Conservation (phyloP, 495 filamentous ascomycete genomes). For the Penicillium pancosmium region DNA sequence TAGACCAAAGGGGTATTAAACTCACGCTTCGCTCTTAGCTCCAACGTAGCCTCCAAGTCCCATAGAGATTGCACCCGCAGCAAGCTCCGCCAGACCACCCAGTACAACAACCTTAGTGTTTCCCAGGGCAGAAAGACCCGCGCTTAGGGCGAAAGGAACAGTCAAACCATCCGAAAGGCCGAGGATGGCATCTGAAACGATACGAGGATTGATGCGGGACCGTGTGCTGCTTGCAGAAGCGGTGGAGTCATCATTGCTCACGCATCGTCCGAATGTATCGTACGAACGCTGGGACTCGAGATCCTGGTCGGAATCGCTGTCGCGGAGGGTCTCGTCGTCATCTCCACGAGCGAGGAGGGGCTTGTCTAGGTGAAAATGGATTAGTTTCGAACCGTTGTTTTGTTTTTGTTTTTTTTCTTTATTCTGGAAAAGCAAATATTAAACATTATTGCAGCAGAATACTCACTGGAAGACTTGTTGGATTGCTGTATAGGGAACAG, state of each 20-base stretch:
- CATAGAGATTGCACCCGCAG: conserved; percentile 60
- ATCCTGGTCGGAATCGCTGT: conserved; percentile 33
- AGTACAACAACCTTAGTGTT: conserved; percentile 57
- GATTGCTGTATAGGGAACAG: conserved; percentile 35
- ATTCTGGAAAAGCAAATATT: not conserved
- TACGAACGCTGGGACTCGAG: conserved; percentile 48
- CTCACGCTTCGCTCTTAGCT: conserved; percentile 68
- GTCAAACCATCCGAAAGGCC: conserved; percentile 63
- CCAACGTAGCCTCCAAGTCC: conserved; percentile 63
- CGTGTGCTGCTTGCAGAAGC: conserved; percentile 35
- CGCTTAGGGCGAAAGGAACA: conserved; percentile 59
- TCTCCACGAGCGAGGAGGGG: conserved; percentile 37
- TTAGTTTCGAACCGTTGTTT: conserved; percentile 10
- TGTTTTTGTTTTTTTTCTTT: conserved; percentile 1
- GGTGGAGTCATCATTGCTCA: conserved; percentile 32
- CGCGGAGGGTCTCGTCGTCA: conserved; percentile 35
- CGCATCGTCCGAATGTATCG: conserved; percentile 39
- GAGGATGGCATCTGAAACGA: conserved; percentile 60
- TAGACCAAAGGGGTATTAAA: conserved; percentile 7
- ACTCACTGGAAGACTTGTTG: conserved; percentile 25
- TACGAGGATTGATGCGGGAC: conserved; percentile 50
- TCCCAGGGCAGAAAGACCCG: conserved; percentile 55
- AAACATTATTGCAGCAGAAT: conserved; percentile 9
- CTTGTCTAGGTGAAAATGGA: conserved; percentile 29
- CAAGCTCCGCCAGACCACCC: conserved; percentile 57